Evolutionary conservation across 331 rosid genomes (phyloP), one percentile per base, ranked within the genome.

Genomic region (Arachis monticola): DNA sequence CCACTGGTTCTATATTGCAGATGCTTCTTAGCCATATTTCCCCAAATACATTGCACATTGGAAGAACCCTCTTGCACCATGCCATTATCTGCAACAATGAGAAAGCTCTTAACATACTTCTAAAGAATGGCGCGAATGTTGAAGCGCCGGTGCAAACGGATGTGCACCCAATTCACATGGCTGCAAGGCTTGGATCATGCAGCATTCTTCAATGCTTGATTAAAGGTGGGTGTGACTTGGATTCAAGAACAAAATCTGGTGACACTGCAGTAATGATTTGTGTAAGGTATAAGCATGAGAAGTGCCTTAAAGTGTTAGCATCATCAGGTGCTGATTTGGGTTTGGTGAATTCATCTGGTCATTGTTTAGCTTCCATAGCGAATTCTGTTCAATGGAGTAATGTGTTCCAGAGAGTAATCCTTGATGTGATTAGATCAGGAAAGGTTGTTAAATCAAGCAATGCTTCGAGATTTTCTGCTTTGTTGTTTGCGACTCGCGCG

Each of bases 1-100:
- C 86, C 42, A 89, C 75, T 7, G 89, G 92, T 42, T 71, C 83
- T 52, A 89, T 87, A 73, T 74, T 89, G 71, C 66, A 55, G 0
- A 83, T 78, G 88, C 82, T 89, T 5, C 85, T 87, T 51, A 51
- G 69, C 42, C 86, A 83, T 14, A 64, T 75, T 62, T 83, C 88
- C 0, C 84, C 87, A 11, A 80, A 72, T 82, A 81, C 3, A 61
- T 74, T 80, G n/a, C 90, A 89, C 79, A 62, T 70, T 47, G 92
- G 94, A 41, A 87, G 94, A 83, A 80, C 79, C 48, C 87, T 87
- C 50, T 75, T 89, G 70, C 91, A 87, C 83, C 94, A 89, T 66
- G 89, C 94, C 42, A 78, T 87, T 61, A 68, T 85, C 30, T 87
- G 91, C 17, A 75, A 85, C 75, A 89, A 87, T 11, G 85, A 81